A percentile compares a stretch with the other conserved stretches of the same genome.
These are phyloP conservation scores for Amphicarpaea edgeworthii DNA, from an alignment of 306 rosid genomes.

Conservation along the genomic window DNA sequence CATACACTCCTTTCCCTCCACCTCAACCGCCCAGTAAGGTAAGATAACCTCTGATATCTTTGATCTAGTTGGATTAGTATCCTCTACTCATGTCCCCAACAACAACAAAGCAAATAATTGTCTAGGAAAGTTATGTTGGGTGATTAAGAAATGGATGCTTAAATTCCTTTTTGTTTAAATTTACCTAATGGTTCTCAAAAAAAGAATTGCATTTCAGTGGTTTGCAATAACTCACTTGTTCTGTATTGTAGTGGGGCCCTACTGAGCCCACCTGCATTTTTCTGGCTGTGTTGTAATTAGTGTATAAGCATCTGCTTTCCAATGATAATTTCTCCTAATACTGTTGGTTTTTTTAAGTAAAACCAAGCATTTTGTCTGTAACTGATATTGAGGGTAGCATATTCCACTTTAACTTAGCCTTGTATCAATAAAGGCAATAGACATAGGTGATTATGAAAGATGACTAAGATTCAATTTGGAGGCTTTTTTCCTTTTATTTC, in stretches of 20 bases:
- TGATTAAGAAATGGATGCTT: too few relatives aligned
- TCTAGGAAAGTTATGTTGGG: neutral
- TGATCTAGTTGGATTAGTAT: conserved; percentile 3
- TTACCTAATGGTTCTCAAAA: too few relatives aligned
- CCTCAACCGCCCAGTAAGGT: conserved; percentile 95
- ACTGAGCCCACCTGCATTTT: neutral
- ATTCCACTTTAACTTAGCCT: neutral
- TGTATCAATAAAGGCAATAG: neutral
- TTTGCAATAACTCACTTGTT: neutral
- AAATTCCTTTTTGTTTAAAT: too few relatives aligned
- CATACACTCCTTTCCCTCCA: conserved; percentile 90
- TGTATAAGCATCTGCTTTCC: neutral
- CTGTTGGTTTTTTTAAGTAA: neutral
- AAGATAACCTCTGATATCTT: conserved; percentile 39
- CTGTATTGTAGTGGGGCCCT: conserved; percentile 3
- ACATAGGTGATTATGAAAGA: neutral
- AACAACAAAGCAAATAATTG: neutral
- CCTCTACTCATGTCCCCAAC: neutral
- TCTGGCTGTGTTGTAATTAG: neutral
- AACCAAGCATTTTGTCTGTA: neutral
- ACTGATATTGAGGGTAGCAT: neutral
- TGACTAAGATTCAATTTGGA: conserved; percentile 1
- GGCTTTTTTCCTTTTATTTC: neutral
- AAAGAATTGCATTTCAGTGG: too few relatives aligned
- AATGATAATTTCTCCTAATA: neutral